Conservation (phyloP, 2,329 filamentous ascomycete species). For the Colletotrichum falcatum region DNA sequence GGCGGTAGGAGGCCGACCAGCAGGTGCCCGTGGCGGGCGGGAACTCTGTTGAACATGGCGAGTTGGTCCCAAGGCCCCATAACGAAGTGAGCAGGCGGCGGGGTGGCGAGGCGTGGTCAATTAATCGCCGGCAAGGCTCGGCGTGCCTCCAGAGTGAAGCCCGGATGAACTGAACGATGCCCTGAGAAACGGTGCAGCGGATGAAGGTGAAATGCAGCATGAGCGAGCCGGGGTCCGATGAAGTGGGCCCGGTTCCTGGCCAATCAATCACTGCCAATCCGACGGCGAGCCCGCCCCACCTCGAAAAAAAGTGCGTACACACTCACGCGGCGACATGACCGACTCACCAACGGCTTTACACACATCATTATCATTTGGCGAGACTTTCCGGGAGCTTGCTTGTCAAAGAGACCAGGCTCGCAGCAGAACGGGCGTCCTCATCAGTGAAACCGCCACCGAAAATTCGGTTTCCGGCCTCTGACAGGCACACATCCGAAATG, state of each 20-base stretch:
- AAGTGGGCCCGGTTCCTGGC: slow-evolving; percentile 37
- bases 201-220: slow-evolving; percentile 17
- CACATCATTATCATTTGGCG: background rate
- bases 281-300: slow-evolving; percentile 25
- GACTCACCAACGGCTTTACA: slow-evolving; percentile 12
- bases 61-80: slow-evolving; percentile 5
- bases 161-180: background rate
- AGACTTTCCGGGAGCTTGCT: background rate
- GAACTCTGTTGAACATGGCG: slow-evolving; percentile 19
- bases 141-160: no score
- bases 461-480: background rate
- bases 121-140: background rate
- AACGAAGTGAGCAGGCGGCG: background rate
- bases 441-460: background rate
- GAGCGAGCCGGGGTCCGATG: slow-evolving; percentile 1
- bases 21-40: background rate
- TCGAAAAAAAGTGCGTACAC: slow-evolving; percentile 35
- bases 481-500: slow-evolving; percentile 24
- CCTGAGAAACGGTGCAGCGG: background rate
- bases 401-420: background rate
- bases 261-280: slow-evolving; percentile 16
- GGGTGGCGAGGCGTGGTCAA: background rate
- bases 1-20: background rate
- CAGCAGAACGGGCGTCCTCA: background rate
- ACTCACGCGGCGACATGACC: slow-evolving; percentile 5